A percentile compares a stretch with the other conserved stretches of the same genome.
Evolutionary conservation across 2,329 filamentous ascomycete genomes (phyloP).

Genomic region (Septoria linicola): DNA sequence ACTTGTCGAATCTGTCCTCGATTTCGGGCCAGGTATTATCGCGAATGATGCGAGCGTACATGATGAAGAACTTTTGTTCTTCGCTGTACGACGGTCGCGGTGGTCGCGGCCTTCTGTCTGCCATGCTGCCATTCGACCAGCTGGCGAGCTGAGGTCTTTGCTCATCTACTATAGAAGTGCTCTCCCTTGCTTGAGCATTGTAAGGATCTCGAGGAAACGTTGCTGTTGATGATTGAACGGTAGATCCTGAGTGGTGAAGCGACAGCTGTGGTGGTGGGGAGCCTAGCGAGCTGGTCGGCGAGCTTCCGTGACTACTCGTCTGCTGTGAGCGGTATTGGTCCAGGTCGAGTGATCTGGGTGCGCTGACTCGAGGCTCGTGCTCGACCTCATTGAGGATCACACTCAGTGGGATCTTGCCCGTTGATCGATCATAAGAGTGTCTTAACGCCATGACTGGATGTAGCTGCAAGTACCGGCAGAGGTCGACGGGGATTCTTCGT

Average conservation of each 20-base stretch:
- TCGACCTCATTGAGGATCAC: constrained; percentile 14
- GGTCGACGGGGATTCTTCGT: too few species aligned
- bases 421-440: constrained; percentile 11
- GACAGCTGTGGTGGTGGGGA: constrained; percentile 6
- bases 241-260: constrained; percentile 1
- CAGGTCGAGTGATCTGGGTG: background rate
- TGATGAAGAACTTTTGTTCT: constrained; percentile 39
- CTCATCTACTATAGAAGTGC: background rate
- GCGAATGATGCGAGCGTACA: constrained; percentile 33
- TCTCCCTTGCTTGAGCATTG: background rate
- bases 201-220: background rate
- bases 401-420: constrained; percentile 18
- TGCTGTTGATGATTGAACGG: background rate
- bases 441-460: constrained; percentile 10
- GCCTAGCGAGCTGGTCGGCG: constrained; percentile 7
- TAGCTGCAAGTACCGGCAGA: background rate
- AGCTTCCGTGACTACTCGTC: constrained; percentile 12
- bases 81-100: constrained; percentile 37
- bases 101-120: constrained; percentile 26
- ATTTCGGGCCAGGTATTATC: constrained; percentile 35
- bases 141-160: background rate
- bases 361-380: background rate
- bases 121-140: constrained; percentile 5
- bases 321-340: background rate
- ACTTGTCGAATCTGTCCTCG: constrained; percentile 29